Conservation (phyloP, 1,139 yeast species). For the Keqinozyma sinolaborantium region DNA sequence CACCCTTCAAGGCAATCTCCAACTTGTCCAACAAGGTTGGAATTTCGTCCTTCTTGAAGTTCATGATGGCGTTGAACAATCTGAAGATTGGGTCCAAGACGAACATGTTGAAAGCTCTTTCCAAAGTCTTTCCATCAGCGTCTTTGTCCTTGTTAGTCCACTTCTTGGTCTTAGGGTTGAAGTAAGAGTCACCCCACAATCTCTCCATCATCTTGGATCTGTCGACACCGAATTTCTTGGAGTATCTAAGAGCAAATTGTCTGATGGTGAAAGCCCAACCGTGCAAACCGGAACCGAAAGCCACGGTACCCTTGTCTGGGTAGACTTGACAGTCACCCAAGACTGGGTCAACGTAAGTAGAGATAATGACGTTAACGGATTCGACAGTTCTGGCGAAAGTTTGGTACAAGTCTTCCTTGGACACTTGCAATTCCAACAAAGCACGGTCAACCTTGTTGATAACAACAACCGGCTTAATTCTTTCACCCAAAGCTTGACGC, state of each 20-base stretch:
- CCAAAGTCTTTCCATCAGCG: conserved; percentile 92
- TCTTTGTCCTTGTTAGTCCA: conserved; percentile 97
- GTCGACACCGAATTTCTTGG: conserved; percentile 99
- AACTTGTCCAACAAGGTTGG: conserved; percentile 87
- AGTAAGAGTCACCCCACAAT: conserved; percentile 99
- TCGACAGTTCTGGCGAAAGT: conserved; percentile 98
- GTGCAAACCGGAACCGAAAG: conserved; percentile 99
- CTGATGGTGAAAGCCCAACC: conserved; percentile 99
- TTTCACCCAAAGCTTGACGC: conserved; percentile 99
- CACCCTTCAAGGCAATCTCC: conserved; percentile 86
- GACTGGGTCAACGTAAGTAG: conserved; percentile 88
- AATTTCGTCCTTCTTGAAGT: conserved; percentile 84
- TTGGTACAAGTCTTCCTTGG: conserved; percentile 99
- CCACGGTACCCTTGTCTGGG: conserved; percentile 99
- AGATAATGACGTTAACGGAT: conserved; percentile 96
- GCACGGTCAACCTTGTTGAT: conserved; percentile 99
- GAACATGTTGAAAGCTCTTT: conserved; percentile 99
- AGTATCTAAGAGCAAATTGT: conserved; percentile 97
- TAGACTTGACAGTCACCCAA: conserved; percentile 97
- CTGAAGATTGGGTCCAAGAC: conserved; percentile 98
- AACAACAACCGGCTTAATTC: conserved; percentile 98
- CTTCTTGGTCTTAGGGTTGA: conserved; percentile 99
- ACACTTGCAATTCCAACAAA: conserved; percentile 95
- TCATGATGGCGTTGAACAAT: conserved; percentile 49
- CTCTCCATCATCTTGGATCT: conserved; percentile 96